These are phyloP conservation scores for Aquilaria agallochum DNA, from an alignment of 441 rosid species.

Conservation along the genomic window DNA sequence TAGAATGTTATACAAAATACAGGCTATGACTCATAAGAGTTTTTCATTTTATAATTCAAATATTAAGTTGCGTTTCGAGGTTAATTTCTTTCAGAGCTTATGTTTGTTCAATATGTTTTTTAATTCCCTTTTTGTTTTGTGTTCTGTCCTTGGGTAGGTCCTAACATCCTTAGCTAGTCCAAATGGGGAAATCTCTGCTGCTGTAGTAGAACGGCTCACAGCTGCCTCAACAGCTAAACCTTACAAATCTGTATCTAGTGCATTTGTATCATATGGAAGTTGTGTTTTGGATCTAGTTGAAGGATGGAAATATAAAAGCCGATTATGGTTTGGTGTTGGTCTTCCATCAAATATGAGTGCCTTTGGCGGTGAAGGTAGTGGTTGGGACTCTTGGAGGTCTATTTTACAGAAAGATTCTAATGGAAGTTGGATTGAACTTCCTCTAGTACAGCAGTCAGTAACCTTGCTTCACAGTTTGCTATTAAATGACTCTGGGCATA, in stretches of 20 bases:
- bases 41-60: not conserved
- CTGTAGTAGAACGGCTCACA: conserved; percentile 87
- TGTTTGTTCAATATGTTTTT: not conserved
- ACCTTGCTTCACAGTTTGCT: conserved; percentile 90
- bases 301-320: conserved; percentile 95
- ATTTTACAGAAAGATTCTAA: conserved; percentile 77
- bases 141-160: conserved; percentile 28
- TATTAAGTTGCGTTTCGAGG: not conserved
- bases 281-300: conserved; percentile 80
- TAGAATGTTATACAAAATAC: too few species aligned
- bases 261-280: conserved; percentile 96
- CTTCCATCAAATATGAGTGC: conserved; percentile 52
- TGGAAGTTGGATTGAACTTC: conserved; percentile 95
- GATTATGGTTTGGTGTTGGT: conserved; percentile 93
- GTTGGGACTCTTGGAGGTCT: conserved; percentile 79
- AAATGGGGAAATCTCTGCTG: conserved; percentile 82
- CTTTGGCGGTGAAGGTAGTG: conserved; percentile 94
- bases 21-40: not conserved
- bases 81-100: not conserved
- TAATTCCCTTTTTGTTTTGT: conserved; percentile 6
- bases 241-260: conserved; percentile 88
- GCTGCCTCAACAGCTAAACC: conserved; percentile 96
- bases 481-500: conserved; percentile 78
- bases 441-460: conserved; percentile 81
- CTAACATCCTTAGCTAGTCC: conserved; percentile 97